Base-by-base conservation (phyloP, 345 rosid genomes). In the Toxicodendron radicans region DNA sequence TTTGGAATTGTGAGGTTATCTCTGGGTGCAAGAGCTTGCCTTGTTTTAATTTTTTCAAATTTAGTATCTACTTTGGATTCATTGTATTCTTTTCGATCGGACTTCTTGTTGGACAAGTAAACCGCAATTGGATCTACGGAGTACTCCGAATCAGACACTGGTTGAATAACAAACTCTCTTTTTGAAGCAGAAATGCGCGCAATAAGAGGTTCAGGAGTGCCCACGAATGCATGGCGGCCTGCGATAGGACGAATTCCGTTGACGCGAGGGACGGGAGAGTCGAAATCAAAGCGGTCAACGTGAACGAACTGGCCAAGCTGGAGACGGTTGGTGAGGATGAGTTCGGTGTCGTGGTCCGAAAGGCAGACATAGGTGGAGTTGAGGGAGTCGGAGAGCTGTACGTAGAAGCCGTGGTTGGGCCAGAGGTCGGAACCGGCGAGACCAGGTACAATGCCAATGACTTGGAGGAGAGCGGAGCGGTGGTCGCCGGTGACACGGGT, bases 351-450 rank as follows among this genome's bases (percentile, higher is more conserved):
- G 54, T 83, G 90, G 46, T 92, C 97, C 21, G 98, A 89, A 85
- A 95, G 97, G 78, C 97, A 95, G 75, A 95, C 90, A 69, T 95
- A 95, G 67, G 98, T 91, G 70, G 99, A 92, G 83, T 95, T 91
- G 73, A 92, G 90, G 60, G 99, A 92, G 73, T 95, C 99, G 16
- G 97, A 95, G 79, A 95, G 92, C 76, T 95, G 95, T n/a, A 95
- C 95, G 79, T 86, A 91, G 87, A 92, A 95, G 62, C 98, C 98
- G 72, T 90, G 97, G 80, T 92, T 95, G 1, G 99, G 92, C 89
- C 90, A 89, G 79, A 95, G 93, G 73, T 92, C 96, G 65, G 98
- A 87, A 17, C 91, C 98, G n/a, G 99, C 89, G 13, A 91, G 94
- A 45, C 97, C 97, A 0, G 99, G 99, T 20, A 95, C 97, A 1